These are phyloP conservation scores for Silene latifolia DNA, from an alignment of 148 eudicot genomes.

Conservation along the genomic window DNA sequence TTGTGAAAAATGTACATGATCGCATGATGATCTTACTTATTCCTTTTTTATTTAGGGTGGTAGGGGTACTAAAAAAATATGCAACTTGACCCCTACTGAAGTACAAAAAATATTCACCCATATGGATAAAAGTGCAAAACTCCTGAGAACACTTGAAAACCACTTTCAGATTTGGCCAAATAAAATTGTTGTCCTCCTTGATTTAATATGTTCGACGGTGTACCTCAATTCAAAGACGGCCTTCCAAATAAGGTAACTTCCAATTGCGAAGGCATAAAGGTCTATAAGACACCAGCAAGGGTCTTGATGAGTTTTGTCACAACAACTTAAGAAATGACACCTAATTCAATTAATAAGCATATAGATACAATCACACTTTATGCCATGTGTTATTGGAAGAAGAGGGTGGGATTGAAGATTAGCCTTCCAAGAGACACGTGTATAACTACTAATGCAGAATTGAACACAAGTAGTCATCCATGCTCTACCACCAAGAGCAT, in stretches of 20 bases:
- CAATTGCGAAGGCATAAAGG: constrained; percentile 86
- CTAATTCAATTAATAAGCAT: constrained; percentile 11
- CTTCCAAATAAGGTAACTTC: constrained; percentile 94
- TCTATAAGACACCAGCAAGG: constrained; percentile 34
- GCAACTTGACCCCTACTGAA: not conserved
- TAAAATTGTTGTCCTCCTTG: constrained; percentile 61
- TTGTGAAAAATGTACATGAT: too few species aligned
- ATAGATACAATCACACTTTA: constrained; percentile 84
- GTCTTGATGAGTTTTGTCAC: not conserved
- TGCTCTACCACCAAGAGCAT: constrained; percentile 73
- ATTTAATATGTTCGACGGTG: constrained; percentile 58
- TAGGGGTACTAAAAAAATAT: too few species aligned
- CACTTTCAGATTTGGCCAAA: constrained; percentile 77
- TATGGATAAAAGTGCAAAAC: constrained; percentile 70
- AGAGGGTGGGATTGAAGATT: constrained; percentile 70
- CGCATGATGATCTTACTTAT: too few species aligned
- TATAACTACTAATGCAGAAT: constrained; percentile 67
- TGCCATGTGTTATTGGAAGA: constrained; percentile 89
- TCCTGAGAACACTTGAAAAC: constrained; percentile 76
- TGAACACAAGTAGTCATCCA: constrained; percentile 95
- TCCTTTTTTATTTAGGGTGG: too few species aligned
- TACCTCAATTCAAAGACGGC: constrained; percentile 79
- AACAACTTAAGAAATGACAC: not conserved
- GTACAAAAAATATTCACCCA: constrained; percentile 55
- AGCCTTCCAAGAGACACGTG: constrained; percentile 82